phyloP scores from a whole-genome alignment of 805 yeast species.

The Torulaspora delbrueckii region DNA sequence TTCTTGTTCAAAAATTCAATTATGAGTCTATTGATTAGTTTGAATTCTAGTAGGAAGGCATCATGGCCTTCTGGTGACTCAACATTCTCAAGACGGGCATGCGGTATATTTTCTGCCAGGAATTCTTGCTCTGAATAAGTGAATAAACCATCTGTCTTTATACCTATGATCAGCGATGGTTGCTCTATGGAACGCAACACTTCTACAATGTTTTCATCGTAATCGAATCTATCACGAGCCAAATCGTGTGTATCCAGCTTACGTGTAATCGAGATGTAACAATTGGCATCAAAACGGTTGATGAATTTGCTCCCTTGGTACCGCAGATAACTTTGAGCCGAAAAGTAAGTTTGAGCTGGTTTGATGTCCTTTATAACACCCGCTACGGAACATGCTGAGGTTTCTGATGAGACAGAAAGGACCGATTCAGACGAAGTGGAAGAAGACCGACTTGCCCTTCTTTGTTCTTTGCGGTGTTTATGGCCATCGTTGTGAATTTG shows the following conservation, averaged over 20 bases:
- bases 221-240: constrained; percentile 63
- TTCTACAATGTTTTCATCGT: constrained; percentile 34
- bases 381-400: constrained; percentile 20
- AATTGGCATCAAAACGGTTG: constrained; percentile 89
- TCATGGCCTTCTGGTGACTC: constrained; percentile 97
- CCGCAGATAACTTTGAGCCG: constrained; percentile 91
- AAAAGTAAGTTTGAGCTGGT: constrained; percentile 58
- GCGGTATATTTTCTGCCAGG: constrained; percentile 68
- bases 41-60: constrained; percentile 89
- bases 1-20: constrained; percentile 56
- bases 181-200: constrained; percentile 58
- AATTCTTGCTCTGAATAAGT: constrained; percentile 88
- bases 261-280: constrained; percentile 89
- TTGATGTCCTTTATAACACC: constrained; percentile 26
- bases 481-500: constrained; percentile 86
- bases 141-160: constrained; percentile 87
- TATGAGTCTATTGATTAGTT: constrained; percentile 67
- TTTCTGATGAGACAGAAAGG: constrained; percentile 31
- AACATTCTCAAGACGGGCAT: constrained; percentile 62
- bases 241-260: constrained; percentile 94
- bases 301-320: constrained; percentile 93
- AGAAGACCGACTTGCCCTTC: constrained; percentile 16
- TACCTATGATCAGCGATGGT: constrained; percentile 84
- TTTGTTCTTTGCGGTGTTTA: constrained; percentile 19
- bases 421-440: constrained; percentile 23